phyloP scores from a whole-genome alignment of 805 yeast species.

The Cephaloascus fragrans region DNA sequence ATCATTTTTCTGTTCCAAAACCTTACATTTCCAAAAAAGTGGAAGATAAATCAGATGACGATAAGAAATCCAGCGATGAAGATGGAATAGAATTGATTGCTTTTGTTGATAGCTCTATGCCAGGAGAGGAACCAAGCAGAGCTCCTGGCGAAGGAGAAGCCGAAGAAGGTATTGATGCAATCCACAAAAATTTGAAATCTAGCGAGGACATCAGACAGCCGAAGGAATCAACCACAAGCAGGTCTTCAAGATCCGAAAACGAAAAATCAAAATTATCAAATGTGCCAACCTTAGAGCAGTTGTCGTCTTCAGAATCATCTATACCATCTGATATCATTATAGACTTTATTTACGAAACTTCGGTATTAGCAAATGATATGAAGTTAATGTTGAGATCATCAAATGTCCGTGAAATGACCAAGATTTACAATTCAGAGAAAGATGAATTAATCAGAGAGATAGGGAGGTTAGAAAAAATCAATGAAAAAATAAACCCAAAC shows the following conservation, averaged over 20 bases:
- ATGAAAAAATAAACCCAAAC: background rate
- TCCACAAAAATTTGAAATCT: too few relatives aligned
- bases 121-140: background rate
- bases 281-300: conserved; percentile 42
- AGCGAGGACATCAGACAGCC: too few relatives aligned
- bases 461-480: background rate
- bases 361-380: conserved; percentile 53
- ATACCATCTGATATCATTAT: conserved; percentile 47
- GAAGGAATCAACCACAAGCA: background rate
- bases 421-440: conserved; percentile 20
- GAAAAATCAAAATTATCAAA: background rate
- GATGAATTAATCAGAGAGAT: conserved; percentile 9
- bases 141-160: too few relatives aligned
- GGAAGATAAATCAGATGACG: background rate
- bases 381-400: conserved; percentile 49
- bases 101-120: background rate
- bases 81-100: background rate
- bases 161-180: background rate
- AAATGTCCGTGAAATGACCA: conserved; percentile 43
- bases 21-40: background rate
- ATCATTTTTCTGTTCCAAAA: too few relatives aligned
- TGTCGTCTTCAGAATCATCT: conserved; percentile 46
- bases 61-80: background rate
- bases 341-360: conserved; percentile 52
- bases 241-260: background rate